A percentile compares a stretch with the other conserved stretches of the same genome.
phyloP scores from a whole-genome alignment of 345 rosid species.

The Dipteronia dyeriana region DNA sequence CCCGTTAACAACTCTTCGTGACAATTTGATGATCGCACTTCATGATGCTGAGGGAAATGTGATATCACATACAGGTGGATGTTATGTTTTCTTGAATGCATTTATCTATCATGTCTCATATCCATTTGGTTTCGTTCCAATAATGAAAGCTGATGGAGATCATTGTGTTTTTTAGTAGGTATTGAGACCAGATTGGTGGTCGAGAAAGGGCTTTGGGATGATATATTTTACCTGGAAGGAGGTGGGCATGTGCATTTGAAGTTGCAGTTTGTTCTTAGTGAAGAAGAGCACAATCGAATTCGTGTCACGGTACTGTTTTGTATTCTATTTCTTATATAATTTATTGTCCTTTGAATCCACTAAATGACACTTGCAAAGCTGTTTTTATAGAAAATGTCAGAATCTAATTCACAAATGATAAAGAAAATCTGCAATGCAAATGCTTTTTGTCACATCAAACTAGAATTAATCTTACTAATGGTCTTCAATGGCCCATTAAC shows the following conservation, averaged over 20 bases:
- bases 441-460: neutral
- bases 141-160: constrained; percentile 26
- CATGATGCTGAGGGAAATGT: constrained; percentile 60
- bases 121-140: constrained; percentile 4
- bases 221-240: constrained; percentile 61
- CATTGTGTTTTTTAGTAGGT: constrained; percentile 42
- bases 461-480: constrained; percentile 5
- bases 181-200: constrained; percentile 74
- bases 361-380: no score
- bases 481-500: neutral
- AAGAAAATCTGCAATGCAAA: constrained; percentile 1
- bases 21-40: constrained; percentile 61
- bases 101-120: neutral
- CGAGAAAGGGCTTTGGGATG: constrained; percentile 78
- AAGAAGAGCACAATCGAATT: constrained; percentile 72
- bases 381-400: neutral
- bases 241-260: constrained; percentile 75
- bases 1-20: constrained; percentile 71
- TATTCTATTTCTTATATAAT: neutral
- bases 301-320: constrained; percentile 54
- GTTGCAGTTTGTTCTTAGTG: constrained; percentile 77
- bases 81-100: neutral
- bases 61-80: constrained; percentile 56
- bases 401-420: neutral
- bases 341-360: neutral